Percentiles rank a stretch among this genome's conserved stretches.
phyloP scores from a whole-genome alignment of 306 rosid genomes.

The Cicer arietinum region DNA sequence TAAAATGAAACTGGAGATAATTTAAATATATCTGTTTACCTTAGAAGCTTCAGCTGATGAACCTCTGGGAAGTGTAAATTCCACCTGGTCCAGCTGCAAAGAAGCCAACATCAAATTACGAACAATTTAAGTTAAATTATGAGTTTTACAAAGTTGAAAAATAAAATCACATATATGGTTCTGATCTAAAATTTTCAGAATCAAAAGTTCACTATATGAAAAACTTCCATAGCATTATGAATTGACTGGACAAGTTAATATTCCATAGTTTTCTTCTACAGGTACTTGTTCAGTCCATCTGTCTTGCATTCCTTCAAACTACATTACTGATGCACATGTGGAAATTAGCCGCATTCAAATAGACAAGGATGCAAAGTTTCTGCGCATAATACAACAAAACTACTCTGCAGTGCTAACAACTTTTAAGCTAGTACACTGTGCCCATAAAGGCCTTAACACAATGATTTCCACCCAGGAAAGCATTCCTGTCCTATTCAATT shows the following conservation, averaged over 20 bases:
- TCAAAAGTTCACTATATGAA: constrained; percentile 25
- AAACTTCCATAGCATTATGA: constrained; percentile 34
- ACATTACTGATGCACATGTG: constrained; percentile 11
- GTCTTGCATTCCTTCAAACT: constrained; percentile 33
- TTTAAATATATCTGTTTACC: constrained; percentile 49
- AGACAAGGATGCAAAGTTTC: constrained; percentile 32
- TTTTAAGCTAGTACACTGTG: constrained; percentile 15
- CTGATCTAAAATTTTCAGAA: constrained; percentile 27
- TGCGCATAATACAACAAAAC: constrained; percentile 4
- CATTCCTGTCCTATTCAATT: constrained; percentile 30
- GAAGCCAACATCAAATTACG: constrained; percentile 39
- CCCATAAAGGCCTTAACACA: constrained; percentile 20
- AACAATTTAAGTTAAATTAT: constrained; percentile 31
- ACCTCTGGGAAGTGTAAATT: constrained; percentile 63
- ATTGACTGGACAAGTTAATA: constrained; percentile 32
- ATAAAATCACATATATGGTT: constrained; percentile 24
- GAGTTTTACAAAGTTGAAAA: constrained; percentile 38
- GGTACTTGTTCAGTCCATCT: constrained; percentile 18
- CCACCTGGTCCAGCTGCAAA: constrained; percentile 68
- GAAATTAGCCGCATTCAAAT: constrained; percentile 19
- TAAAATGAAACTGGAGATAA: constrained; percentile 32
- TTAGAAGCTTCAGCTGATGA: constrained; percentile 56
- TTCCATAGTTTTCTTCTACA: constrained; percentile 32
- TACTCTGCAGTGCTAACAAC: constrained; percentile 14
- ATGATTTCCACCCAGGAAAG: neutral